Evolutionary conservation across 331 rosid species (phyloP).

Genomic region (Spiraea crenata): DNA sequence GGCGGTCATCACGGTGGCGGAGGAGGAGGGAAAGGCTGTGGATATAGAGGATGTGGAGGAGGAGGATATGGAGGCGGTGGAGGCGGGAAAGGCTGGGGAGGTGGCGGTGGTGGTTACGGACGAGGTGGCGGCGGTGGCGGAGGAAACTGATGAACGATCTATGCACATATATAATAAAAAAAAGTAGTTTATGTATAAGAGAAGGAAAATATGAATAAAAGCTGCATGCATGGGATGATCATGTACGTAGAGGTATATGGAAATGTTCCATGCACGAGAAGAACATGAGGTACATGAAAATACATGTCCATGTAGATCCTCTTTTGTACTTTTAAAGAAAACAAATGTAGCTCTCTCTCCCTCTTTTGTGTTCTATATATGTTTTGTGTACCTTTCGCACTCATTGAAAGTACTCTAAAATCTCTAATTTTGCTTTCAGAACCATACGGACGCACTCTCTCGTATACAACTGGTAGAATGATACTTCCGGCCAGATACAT

Average conservation of each 20-base stretch:
- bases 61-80: background rate
- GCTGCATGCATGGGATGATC: background rate
- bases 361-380: too few species aligned
- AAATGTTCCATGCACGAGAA: background rate
- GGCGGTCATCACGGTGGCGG: background rate
- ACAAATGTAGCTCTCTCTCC: too few species aligned
- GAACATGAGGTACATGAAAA: background rate
- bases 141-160: background rate
- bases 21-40: background rate
- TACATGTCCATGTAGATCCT: too few species aligned
- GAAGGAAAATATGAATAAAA: background rate
- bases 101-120: background rate
- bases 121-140: background rate
- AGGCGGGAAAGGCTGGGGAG: background rate
- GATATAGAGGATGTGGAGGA: background rate
- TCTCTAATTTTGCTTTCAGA: too few species aligned
- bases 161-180: background rate
- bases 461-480: too few species aligned
- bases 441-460: too few species aligned
- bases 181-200: too few species aligned
- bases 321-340: too few species aligned
- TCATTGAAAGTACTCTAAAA: too few species aligned
- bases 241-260: background rate
- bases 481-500: too few species aligned
- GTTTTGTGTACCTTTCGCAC: too few species aligned